phyloP scores from a whole-genome alignment of 345 rosid genomes.

The Barbarea vulgaris region DNA sequence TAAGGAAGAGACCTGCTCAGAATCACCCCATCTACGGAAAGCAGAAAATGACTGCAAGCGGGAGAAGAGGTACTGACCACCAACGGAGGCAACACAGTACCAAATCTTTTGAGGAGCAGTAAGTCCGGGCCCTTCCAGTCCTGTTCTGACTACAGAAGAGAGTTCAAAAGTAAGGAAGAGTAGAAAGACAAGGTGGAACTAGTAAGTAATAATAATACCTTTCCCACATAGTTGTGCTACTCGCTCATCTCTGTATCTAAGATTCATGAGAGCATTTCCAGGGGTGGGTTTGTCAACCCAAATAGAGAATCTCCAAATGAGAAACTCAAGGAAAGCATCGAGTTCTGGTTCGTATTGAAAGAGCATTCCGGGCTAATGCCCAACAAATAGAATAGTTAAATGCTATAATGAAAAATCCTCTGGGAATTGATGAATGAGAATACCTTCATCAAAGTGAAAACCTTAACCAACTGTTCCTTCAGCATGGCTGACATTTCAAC shows the following conservation, averaged over 20 bases:
- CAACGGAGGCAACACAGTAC: conserved; percentile 90
- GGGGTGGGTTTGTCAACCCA: conserved; percentile 99
- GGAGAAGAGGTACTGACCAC: conserved; percentile 94
- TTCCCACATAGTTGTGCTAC: conserved; percentile 50
- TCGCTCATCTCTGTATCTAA: conserved; percentile 87
- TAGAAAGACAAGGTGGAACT: not conserved
- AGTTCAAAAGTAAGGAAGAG: conserved; percentile 20
- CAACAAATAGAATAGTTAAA: conserved; percentile 41
- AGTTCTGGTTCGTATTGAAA: conserved; percentile 99
- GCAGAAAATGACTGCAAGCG: conserved; percentile 93
- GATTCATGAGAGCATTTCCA: conserved; percentile 91
- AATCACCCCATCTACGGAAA: conserved; percentile 96
- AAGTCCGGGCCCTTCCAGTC: conserved; percentile 94
- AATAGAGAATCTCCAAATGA: conserved; percentile 97
- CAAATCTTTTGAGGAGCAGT: conserved; percentile 82
- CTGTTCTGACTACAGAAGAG: conserved; percentile 69
- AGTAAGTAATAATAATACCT: conserved; percentile 42
- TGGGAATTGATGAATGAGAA: not conserved
- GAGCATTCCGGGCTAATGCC: conserved; percentile 97
- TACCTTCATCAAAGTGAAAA: conserved; percentile 93
- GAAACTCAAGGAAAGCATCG: conserved; percentile 98
- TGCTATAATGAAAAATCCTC: not conserved
- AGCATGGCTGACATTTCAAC: conserved; percentile 97
- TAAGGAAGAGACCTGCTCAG: conserved; percentile 70
- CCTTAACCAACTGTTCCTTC: conserved; percentile 92